Conservation (phyloP, 208 protist species). For the Leishmania major region DNA sequence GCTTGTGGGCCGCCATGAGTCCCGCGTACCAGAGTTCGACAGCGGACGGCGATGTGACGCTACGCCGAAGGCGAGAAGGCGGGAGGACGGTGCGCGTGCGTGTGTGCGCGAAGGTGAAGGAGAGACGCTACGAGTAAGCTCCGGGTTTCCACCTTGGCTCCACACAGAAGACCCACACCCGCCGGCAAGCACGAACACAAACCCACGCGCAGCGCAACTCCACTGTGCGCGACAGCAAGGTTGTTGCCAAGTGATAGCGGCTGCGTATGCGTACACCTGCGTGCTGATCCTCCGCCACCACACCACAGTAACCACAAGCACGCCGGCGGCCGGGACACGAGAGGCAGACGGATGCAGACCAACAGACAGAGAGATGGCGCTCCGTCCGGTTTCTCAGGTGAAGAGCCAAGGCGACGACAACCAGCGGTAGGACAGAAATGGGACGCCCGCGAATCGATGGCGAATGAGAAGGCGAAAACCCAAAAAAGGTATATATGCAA, state of each 20-base stretch:
- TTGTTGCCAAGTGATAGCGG: neutral
- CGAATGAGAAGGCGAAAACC: neutral
- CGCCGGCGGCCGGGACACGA: neutral
- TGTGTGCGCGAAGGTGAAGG: neutral
- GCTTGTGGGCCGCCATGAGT: slow-evolving; percentile 13
- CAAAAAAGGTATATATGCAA: neutral
- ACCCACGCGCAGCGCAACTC: neutral
- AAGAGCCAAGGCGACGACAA: neutral
- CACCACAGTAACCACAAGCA: neutral
- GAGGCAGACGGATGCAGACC: neutral
- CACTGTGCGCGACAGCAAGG: neutral
- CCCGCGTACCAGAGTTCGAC: too few relatives aligned
- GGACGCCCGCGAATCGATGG: neutral
- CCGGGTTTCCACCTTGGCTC: neutral
- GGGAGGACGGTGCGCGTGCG: neutral
- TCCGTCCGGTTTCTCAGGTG: neutral
- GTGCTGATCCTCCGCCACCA: neutral
- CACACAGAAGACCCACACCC: neutral
- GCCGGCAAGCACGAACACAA: neutral
- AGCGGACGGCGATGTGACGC: neutral
- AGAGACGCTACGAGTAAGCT: neutral
- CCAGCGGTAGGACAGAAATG: too few relatives aligned
- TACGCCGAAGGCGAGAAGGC: neutral
- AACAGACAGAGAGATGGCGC: neutral
- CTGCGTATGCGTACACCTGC: neutral